Percentiles rank a stretch among this genome's conserved stretches.
Conservation (phyloP, 306 rosid genomes). For the Prunus kanzakura region DNA sequence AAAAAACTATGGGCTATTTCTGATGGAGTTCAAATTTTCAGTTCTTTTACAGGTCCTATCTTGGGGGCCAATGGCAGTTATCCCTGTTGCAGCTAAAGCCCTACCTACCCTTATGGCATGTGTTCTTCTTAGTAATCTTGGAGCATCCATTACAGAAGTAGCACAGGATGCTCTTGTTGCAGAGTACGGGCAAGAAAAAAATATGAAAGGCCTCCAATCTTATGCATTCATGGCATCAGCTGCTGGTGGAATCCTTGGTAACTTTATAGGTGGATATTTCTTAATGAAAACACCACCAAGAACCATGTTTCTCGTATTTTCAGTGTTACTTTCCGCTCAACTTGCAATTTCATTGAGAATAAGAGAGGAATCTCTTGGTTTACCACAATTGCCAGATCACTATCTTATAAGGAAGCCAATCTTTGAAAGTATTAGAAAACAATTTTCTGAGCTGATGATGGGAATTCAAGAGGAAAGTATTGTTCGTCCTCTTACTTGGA, state of each 20-base stretch:
- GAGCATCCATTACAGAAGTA: conserved; percentile 88
- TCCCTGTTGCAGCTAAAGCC: conserved; percentile 49
- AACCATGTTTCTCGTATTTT: conserved; percentile 58
- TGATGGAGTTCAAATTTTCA: conserved; percentile 44
- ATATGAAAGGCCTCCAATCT: conserved; percentile 67
- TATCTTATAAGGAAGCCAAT: conserved; percentile 33
- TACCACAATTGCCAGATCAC: conserved; percentile 33
- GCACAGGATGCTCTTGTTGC: conserved; percentile 93
- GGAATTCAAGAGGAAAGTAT: conserved; percentile 49
- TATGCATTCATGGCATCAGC: conserved; percentile 87
- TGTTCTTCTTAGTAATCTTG: conserved; percentile 78
- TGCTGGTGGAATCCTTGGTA: conserved; percentile 82
- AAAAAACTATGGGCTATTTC: neutral
- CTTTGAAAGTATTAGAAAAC: conserved; percentile 45
- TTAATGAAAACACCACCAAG: conserved; percentile 56
- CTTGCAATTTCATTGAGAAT: conserved; percentile 52
- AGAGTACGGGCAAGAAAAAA: conserved; percentile 71
- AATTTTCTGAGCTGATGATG: conserved; percentile 44
- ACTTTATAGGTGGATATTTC: conserved; percentile 72
- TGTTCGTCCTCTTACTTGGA: conserved; percentile 62
- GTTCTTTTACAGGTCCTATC: conserved; percentile 79
- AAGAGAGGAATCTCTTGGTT: conserved; percentile 69
- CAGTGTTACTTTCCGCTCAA: conserved; percentile 52
- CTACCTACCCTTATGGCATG: conserved; percentile 56
- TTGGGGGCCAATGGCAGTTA: conserved; percentile 72